Base-by-base conservation (phyloP, 2,329 filamentous ascomycete species). In the Sporothrix brasiliensis region DNA sequence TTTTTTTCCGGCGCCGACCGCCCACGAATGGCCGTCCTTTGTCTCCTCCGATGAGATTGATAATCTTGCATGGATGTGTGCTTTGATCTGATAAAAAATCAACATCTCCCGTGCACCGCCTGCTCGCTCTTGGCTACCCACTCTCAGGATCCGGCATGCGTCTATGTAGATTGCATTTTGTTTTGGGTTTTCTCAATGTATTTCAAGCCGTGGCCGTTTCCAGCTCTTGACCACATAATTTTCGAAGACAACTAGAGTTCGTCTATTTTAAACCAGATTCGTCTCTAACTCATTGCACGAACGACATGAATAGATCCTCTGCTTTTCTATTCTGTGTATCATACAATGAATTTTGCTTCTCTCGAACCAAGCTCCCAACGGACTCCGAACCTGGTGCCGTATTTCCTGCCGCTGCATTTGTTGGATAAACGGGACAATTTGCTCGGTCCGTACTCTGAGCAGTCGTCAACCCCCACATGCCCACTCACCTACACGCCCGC, bases 61-160 rank as follows among this genome's bases (percentile, higher is more conserved):
- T 74, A 72, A 74, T 74, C 73, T 72, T 72, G 73, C 73, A 74
- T 73, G 54, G 10, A 44, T 44, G 10, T 41, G 56, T 66, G 27
- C n/a, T 34, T 69, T 69, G 68, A 72, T 72, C 68, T 68, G 70
- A 72, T 69, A 72, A 71, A 70, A 69, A 24, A 49, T 39, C 34
- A 21, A 30, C 67, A 61, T 39, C 24, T 44, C 67, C 52, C 30
- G 52, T 60, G 67, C 54, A 21, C 52, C 52, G 21, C 10, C 58
- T 61, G 53, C 63, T 30, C 30, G 41, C 44, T 52, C 61, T 53
- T 60, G 58, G 21, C 56, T 19, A 11, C 14, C 66, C 52, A 27
- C 49, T 30, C 30, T 44, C 19, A 19, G 44, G 44, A 65, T 65
- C 14, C 14, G 58, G 13, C 21, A 47, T 63, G 39, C 41, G 58